Evolutionary conservation across 169 alveolate genomes (phyloP), one percentile per base, ranked within the genome.

Genomic region (Besnoitia besnoiti): DNA sequence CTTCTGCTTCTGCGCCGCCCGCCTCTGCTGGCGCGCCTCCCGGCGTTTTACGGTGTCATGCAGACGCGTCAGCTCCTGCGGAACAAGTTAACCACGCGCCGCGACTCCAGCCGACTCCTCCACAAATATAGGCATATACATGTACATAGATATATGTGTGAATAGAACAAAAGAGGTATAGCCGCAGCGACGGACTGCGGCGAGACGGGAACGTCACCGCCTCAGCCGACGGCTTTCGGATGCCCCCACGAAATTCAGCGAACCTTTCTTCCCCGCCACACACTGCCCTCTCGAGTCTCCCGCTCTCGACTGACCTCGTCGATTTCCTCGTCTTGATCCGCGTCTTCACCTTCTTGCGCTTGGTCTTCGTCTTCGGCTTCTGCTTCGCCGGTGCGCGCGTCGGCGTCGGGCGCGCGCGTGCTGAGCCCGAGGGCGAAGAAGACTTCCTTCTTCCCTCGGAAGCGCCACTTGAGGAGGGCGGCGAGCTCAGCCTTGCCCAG

Each of bases 381-480:
- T 30, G 91, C 95, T 19, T 94, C 94, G 14, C 93, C 93, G 33
- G 94, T 94, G 49, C 91, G 92, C 42, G 95, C 95, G 55, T 90
- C 94, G 49, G 49, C 91, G 90, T 44, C 90, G 82, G 76, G 46
- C 89, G 42, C 89, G 55, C 8, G 95, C 59, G 3, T 73, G n/a
- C 82, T 10, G 47, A 73, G 82, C 39, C 67, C 67, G 67, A 49
- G 92, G 92, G 87, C 94, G 91, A 50, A 61, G 93, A 46, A 90
- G 87, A 85, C 67, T 82, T 77, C 94, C 44, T 73, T 91, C 50
- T 49, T 89, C 40, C 46, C 55, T 44, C 59, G 50, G 51, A 95
- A 92, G 40, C 99, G 92, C 99, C 99, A 98, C 92, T 97, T 97
- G 51, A 98, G 94, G 37, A 98, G 90, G 40, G 93, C 95, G 87